Conservation (phyloP, 2,329 filamentous ascomycete species). For the Paramyrothecium roridum region DNA sequence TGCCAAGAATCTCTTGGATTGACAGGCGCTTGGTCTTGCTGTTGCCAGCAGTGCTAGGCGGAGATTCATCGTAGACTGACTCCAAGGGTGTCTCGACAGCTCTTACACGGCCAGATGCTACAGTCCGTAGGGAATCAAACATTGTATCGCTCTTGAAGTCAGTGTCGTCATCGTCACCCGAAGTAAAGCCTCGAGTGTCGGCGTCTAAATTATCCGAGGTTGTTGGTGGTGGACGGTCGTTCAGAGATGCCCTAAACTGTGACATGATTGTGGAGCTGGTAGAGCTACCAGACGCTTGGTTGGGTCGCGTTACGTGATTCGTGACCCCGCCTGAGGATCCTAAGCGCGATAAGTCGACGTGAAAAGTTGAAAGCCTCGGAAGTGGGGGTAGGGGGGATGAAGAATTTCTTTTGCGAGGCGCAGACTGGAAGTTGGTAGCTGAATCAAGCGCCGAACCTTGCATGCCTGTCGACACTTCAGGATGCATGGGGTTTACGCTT, state of each 20-base stretch:
- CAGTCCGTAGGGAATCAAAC: slow-evolving; percentile 73
- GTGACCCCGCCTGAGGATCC: slow-evolving; percentile 38
- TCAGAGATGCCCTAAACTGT: slow-evolving; percentile 26
- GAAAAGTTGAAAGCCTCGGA: slow-evolving; percentile 51
- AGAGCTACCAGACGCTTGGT: slow-evolving; percentile 40
- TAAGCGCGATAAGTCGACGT: slow-evolving; percentile 48
- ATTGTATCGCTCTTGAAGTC: slow-evolving; percentile 75
- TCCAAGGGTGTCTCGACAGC: slow-evolving; percentile 70
- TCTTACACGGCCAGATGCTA: slow-evolving; percentile 63
- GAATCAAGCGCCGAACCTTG: slow-evolving; percentile 20
- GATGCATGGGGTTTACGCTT: slow-evolving; percentile 15
- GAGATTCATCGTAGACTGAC: slow-evolving; percentile 79
- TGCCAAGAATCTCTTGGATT: slow-evolving; percentile 56
- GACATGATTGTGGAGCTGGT: slow-evolving; percentile 40
- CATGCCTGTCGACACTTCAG: slow-evolving; percentile 14
- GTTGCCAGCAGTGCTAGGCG: slow-evolving; percentile 54
- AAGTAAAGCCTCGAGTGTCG: slow-evolving; percentile 61
- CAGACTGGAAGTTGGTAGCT: slow-evolving; percentile 18
- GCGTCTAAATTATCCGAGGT: slow-evolving; percentile 63
- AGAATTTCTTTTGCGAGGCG: slow-evolving; percentile 37
- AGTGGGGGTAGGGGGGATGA: slow-evolving; percentile 56
- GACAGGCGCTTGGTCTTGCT: slow-evolving; percentile 52
- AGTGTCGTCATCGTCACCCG: slow-evolving; percentile 73
- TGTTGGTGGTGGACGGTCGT: slow-evolving; percentile 42
- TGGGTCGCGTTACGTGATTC: slow-evolving; percentile 31